Evolutionary conservation across 345 rosid genomes (phyloP).

Genomic region (Linum lewisii): DNA sequence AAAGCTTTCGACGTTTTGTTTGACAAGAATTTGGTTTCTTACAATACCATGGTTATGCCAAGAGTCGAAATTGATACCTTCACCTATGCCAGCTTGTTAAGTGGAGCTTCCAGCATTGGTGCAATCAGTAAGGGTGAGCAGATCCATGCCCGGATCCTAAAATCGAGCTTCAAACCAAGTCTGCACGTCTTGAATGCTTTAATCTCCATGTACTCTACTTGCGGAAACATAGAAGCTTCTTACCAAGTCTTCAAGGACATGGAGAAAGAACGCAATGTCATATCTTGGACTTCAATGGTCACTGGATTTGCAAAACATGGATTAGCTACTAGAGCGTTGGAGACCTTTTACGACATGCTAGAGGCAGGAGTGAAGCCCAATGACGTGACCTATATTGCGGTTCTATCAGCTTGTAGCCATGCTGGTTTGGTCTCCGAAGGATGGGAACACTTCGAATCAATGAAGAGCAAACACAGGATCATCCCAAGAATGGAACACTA

Average conservation of each 20-base stretch:
- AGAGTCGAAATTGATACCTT: conserved; percentile 41
- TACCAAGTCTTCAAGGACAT: conserved; percentile 42
- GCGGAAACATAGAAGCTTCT: conserved; percentile 52
- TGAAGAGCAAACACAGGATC: conserved; percentile 47
- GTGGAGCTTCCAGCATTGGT: conserved; percentile 52
- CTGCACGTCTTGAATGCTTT: conserved; percentile 43
- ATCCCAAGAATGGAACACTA: conserved; percentile 65
- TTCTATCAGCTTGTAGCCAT: conserved; percentile 66
- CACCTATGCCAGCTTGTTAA: conserved; percentile 60
- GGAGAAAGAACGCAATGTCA: conserved; percentile 34
- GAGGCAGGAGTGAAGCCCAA: conserved; percentile 43
- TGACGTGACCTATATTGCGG: conserved; percentile 52
- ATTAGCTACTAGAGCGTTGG: conserved; percentile 44
- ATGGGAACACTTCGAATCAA: conserved; percentile 50
- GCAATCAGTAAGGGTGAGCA: conserved; percentile 56
- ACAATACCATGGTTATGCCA: no score
- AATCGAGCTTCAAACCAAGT: conserved; percentile 37
- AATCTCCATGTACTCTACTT: conserved; percentile 69
- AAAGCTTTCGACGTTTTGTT: conserved; percentile 52
- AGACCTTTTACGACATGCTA: conserved; percentile 46
- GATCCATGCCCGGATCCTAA: conserved; percentile 48
- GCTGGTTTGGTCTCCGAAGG: conserved; percentile 62
- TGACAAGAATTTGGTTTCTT: conserved; percentile 50
- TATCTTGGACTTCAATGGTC: conserved; percentile 74
- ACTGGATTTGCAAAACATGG: conserved; percentile 73